Percentiles rank a stretch among this genome's conserved stretches.
These are phyloP conservation scores for Ophiocordyceps camponoti-leonardi DNA, from an alignment of 2,329 filamentous ascomycete genomes.

Conservation along the genomic window DNA sequence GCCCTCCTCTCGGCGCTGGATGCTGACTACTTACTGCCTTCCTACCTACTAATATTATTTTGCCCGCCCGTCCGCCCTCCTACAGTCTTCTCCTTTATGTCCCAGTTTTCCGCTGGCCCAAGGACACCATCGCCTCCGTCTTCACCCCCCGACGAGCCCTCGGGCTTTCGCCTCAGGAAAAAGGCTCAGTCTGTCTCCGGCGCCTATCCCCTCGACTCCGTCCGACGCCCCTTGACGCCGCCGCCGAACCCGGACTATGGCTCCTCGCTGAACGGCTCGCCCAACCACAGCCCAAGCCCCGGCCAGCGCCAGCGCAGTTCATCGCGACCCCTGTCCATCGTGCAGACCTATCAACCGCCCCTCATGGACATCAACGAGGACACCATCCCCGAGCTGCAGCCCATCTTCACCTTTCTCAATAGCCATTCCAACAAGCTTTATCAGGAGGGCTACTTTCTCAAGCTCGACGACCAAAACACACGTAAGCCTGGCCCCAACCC, in stretches of 20 bases:
- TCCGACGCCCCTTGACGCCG: conserved; percentile 20
- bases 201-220: conserved; percentile 5
- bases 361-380: conserved; percentile 73
- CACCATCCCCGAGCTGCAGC: conserved; percentile 81
- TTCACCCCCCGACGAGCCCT: conserved; percentile 22
- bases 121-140: conserved; percentile 26
- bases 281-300: conserved; percentile 17
- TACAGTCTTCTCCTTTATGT: conserved; percentile 77
- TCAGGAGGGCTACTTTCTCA: conserved; percentile 94
- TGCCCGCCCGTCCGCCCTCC: background rate
- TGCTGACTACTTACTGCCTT: background rate
- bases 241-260: conserved; percentile 23
- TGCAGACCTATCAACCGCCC: conserved; percentile 70
- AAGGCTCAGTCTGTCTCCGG: conserved; percentile 16
- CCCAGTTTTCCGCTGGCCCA: conserved; percentile 47
- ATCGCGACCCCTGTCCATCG: conserved; percentile 68
- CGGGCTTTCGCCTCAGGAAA: conserved; percentile 12
- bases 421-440: conserved; percentile 94
- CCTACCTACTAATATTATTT: conserved; percentile 1
- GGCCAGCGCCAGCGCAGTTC: conserved; percentile 26
- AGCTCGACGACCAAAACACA: conserved; percentile 84
- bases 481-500: conserved; percentile 32
- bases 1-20: background rate
- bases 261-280: conserved; percentile 23
- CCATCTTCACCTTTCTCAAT: conserved; percentile 86